phyloP scores from a whole-genome alignment of 768 basidiomycete species.

The Tricholomella constricta region DNA sequence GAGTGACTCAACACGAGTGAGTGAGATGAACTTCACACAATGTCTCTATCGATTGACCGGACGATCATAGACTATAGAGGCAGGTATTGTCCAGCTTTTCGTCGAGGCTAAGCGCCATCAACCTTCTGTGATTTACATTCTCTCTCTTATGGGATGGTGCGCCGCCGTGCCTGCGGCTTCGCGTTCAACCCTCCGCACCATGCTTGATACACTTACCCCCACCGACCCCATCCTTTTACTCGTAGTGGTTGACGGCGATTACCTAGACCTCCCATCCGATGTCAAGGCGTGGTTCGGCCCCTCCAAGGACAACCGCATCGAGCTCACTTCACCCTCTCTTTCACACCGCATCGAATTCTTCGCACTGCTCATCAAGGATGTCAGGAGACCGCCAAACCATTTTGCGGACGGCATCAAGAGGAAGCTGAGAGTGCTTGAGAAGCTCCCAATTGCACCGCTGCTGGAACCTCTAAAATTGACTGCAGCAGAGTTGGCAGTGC shows the following conservation, averaged over 20 bases:
- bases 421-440: constrained; percentile 81
- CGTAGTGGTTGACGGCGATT: constrained; percentile 81
- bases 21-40: constrained; percentile 21
- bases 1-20: constrained; percentile 82
- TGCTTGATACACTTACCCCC: constrained; percentile 89
- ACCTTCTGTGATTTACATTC: constrained; percentile 94
- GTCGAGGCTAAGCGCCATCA: constrained; percentile 99
- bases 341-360: no score
- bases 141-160: constrained; percentile 85
- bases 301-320: no score
- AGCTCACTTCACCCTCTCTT: no score
- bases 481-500: constrained; percentile 77
- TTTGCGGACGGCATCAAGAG: constrained; percentile 90
- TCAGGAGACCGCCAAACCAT: constrained; percentile 75
- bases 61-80: constrained; percentile 72
- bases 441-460: constrained; percentile 86
- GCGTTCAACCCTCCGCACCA: constrained; percentile 80
- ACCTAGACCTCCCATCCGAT: constrained; percentile 71
- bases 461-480: constrained; percentile 82
- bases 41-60: constrained; percentile 1
- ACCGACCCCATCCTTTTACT: constrained; percentile 91
- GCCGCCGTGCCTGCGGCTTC: constrained; percentile 82
- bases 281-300: constrained; percentile 95
- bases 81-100: no score
- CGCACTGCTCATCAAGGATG: constrained; percentile 63